Percentiles rank a stretch among this genome's conserved stretches.
Conservation (phyloP, 2,329 filamentous ascomycete species). For the Akanthomyces lecanii region DNA sequence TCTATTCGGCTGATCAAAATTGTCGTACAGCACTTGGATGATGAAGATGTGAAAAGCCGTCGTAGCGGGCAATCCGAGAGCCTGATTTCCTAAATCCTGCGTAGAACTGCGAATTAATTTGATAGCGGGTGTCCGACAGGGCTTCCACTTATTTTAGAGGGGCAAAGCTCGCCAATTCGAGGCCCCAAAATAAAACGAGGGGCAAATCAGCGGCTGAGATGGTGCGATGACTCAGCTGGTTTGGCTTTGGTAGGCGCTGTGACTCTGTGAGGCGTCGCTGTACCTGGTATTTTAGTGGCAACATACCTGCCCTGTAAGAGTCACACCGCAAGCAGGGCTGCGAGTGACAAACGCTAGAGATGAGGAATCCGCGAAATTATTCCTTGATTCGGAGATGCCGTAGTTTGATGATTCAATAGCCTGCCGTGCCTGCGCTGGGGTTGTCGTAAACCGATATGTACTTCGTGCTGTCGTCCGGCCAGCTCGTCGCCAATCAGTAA, state of each 20-base stretch:
- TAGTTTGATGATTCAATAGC: background rate
- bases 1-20: background rate
- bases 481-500: background rate
- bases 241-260: background rate
- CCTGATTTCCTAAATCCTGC: background rate
- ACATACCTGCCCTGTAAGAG: constrained; percentile 12
- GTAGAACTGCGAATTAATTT: constrained; percentile 5
- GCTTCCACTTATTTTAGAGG: constrained; percentile 16
- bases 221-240: constrained; percentile 10
- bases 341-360: background rate
- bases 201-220: constrained; percentile 11
- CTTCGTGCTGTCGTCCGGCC: background rate
- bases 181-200: constrained; percentile 6
- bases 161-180: constrained; percentile 10
- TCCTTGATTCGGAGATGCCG: background rate
- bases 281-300: background rate
- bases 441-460: background rate
- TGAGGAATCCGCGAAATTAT: background rate
- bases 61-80: background rate
- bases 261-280: background rate
- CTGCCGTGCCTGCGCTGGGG: too few relatives aligned
- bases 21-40: background rate
- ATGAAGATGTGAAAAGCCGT: background rate
- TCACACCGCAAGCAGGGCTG: constrained; percentile 1
- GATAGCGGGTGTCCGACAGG: constrained; percentile 2